phyloP scores from a whole-genome alignment of 345 rosid species.

The Eucalyptus urophylla region DNA sequence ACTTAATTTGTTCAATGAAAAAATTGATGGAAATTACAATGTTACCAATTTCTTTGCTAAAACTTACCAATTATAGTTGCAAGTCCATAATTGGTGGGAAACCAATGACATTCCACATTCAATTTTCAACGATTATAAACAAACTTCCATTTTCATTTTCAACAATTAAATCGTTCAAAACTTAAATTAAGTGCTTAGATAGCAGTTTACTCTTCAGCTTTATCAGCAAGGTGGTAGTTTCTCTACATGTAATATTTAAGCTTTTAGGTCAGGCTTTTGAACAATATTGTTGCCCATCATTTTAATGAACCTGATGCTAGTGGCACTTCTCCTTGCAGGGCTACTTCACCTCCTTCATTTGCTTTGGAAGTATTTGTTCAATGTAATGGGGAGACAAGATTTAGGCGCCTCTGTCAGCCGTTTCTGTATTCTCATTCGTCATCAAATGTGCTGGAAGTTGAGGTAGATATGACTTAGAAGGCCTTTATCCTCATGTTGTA shows the following conservation, averaged over 20 bases:
- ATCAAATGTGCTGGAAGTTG: constrained; percentile 92
- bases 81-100: background rate
- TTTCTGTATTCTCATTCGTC: constrained; percentile 94
- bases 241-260: background rate
- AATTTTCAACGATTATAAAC: background rate
- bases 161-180: background rate
- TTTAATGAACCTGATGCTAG: background rate
- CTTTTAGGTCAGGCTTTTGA: background rate
- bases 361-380: constrained; percentile 97
- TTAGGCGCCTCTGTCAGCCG: constrained; percentile 96
- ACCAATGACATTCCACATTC: background rate
- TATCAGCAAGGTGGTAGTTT: background rate
- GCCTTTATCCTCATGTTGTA: background rate
- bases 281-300: background rate
- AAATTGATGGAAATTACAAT: background rate
- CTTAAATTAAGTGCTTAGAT: background rate
- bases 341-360: constrained; percentile 96
- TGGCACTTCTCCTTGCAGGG: constrained; percentile 26
- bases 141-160: background rate
- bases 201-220: background rate
- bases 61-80: background rate
- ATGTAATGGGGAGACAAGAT: constrained; percentile 86
- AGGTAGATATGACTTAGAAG: constrained; percentile 25
- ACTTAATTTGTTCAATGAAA: background rate
- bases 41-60: background rate